A percentile compares a stretch with the other conserved stretches of the same genome.
Conservation (phyloP, 2,329 filamentous ascomycete species). For the Hortaea werneckii region DNA sequence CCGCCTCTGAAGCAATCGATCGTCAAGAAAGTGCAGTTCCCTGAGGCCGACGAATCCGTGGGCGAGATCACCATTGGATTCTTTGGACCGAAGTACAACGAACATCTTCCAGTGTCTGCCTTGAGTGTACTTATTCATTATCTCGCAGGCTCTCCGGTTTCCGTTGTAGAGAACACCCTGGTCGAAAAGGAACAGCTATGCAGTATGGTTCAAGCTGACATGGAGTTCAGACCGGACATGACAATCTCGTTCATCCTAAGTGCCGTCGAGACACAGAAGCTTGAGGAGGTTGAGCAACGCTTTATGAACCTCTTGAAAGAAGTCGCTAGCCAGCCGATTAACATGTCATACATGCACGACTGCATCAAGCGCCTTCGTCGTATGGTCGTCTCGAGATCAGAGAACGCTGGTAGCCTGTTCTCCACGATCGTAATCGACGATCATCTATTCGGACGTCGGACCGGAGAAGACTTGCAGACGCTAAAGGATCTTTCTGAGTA, state of each 20-base stretch:
- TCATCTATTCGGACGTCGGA: conserved; percentile 77
- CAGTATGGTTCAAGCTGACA: conserved; percentile 71
- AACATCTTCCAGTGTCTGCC: conserved; percentile 51
- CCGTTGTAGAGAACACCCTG: conserved; percentile 79
- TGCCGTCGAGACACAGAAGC: conserved; percentile 76
- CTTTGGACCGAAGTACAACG: conserved; percentile 72
- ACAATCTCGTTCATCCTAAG: conserved; percentile 80
- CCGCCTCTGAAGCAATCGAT: conserved; percentile 61
- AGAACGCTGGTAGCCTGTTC: conserved; percentile 72
- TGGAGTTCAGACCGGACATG: conserved; percentile 68
- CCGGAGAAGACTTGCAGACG: conserved; percentile 49
- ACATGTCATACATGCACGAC: conserved; percentile 83
- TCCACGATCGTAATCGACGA: conserved; percentile 80
- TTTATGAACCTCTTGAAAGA: conserved; percentile 76
- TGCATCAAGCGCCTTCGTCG: conserved; percentile 74
- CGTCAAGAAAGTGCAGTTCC: conserved; percentile 76
- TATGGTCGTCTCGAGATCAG: conserved; percentile 72
- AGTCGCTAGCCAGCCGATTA: conserved; percentile 67
- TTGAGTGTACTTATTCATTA: conserved; percentile 75
- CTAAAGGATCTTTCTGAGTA: conserved; percentile 40
- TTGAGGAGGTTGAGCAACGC: conserved; percentile 73
- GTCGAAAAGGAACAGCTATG: conserved; percentile 90
- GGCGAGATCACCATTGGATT: conserved; percentile 82
- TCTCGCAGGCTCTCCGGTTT: conserved; percentile 85
- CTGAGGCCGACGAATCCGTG: conserved; percentile 89